These are phyloP conservation scores for Rhizophagus prolifer DNA, from an alignment of 192 early-diverging fungal genomes.

Conservation along the genomic window DNA sequence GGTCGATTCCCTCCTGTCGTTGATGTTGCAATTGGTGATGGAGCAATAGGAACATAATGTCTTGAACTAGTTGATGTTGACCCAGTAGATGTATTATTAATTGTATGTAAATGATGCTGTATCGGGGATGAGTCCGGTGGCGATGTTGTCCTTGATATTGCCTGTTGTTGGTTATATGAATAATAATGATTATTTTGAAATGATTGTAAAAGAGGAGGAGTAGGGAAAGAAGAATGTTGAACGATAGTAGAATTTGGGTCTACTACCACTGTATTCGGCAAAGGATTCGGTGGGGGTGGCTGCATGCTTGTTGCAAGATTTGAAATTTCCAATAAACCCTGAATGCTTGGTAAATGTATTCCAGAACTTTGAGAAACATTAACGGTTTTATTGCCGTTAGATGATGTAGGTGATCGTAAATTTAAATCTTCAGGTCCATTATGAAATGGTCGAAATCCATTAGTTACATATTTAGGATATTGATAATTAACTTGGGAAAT, in stretches of 20 bases:
- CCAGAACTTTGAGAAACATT: constrained; percentile 6
- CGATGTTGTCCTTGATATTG: not conserved
- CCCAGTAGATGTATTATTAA: not conserved
- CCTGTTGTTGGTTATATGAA: not conserved
- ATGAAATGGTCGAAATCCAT: not conserved
- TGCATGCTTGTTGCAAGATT: not conserved
- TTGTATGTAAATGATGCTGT: not conserved
- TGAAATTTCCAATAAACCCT: constrained; percentile 20
- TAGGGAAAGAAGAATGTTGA: not conserved
- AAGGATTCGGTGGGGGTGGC: not conserved
- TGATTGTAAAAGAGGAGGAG: not conserved
- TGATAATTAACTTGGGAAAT: not conserved
- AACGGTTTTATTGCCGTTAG: not conserved
- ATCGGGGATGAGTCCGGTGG: not conserved
- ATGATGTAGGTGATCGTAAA: not conserved
- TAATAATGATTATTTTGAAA: constrained; percentile 14
- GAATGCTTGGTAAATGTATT: constrained; percentile 27
- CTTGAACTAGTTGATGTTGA: constrained; percentile 6
- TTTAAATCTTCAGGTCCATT: constrained; percentile 3
- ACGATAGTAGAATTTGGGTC: not conserved
- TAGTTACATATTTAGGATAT: not conserved
- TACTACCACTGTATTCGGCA: not conserved
- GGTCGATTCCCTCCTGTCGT: not conserved
- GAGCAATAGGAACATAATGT: constrained; percentile 30
- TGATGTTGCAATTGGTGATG: constrained; percentile 20